Evolutionary conservation across 495 filamentous ascomycete species (phyloP).

Genomic region (Polyplosphaeria fusca): DNA sequence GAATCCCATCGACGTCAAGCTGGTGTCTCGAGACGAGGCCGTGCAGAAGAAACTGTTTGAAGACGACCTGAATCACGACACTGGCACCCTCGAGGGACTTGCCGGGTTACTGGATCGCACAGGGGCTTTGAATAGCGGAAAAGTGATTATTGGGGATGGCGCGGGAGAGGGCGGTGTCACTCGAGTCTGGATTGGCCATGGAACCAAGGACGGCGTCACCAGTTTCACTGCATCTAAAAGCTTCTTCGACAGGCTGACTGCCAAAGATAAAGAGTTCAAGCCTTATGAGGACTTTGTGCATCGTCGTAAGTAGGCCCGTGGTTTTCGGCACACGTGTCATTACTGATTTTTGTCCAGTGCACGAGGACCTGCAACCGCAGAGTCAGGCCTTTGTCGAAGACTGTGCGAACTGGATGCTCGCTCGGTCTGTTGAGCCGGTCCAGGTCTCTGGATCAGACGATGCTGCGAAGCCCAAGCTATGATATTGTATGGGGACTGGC

Average conservation of each 20-base stretch:
- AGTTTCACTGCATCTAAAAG: constrained; percentile 58
- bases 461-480: constrained; percentile 28
- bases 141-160: constrained; percentile 41
- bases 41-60: constrained; percentile 54
- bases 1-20: constrained; percentile 54
- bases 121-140: constrained; percentile 47
- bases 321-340: too few species aligned
- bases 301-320: constrained; percentile 49
- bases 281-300: constrained; percentile 77
- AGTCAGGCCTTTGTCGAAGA: constrained; percentile 63
- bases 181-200: constrained; percentile 63
- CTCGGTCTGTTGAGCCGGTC: constrained; percentile 35
- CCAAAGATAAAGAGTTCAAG: constrained; percentile 66
- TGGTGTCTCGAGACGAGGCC: constrained; percentile 61
- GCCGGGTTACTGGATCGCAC: constrained; percentile 71
- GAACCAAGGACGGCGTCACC: constrained; percentile 64
- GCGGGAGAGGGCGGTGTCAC: constrained; percentile 39
- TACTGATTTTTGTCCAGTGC: constrained; percentile 50
- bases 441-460: constrained; percentile 24
- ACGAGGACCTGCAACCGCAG: constrained; percentile 64
- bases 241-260: constrained; percentile 54
- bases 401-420: constrained; percentile 71
- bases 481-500: too few species aligned
- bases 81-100: constrained; percentile 73
- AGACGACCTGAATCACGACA: constrained; percentile 71